phyloP scores from a whole-genome alignment of 2,329 filamentous ascomycete genomes.

The Myriosclerotinia curreyana region DNA sequence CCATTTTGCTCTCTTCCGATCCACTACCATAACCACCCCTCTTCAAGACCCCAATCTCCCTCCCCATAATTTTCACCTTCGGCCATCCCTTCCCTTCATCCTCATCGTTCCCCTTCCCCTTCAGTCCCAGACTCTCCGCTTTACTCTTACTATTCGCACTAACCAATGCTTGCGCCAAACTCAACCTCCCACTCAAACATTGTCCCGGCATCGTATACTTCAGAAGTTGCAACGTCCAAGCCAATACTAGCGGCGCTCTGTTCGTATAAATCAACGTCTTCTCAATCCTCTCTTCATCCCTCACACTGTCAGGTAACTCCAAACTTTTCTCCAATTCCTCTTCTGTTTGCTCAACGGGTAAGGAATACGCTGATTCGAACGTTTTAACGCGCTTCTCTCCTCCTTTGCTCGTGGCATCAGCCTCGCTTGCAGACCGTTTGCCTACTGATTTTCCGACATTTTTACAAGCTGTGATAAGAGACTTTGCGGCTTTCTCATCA shows the following conservation, averaged over 20 bases:
- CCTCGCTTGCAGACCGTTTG: slow-evolving; percentile 30
- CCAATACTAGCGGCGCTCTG: slow-evolving; percentile 75
- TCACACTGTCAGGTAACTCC: slow-evolving; percentile 52
- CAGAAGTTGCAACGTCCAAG: slow-evolving; percentile 71
- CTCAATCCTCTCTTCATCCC: slow-evolving; percentile 58
- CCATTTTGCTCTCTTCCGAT: slow-evolving; percentile 15
- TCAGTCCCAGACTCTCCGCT: slow-evolving; percentile 35
- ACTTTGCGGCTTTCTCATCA: slow-evolving; percentile 38
- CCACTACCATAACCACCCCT: slow-evolving; percentile 61
- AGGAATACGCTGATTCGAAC: slow-evolving; percentile 33
- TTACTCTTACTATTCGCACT: slow-evolving; percentile 76
- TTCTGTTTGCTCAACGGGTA: slow-evolving; percentile 41
- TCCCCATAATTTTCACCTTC: slow-evolving; percentile 63
- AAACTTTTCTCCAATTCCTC: slow-evolving; percentile 62
- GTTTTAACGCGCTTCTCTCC: slow-evolving; percentile 32
- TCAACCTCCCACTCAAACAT: slow-evolving; percentile 77
- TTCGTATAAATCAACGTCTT: slow-evolving; percentile 66
- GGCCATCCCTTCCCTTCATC: slow-evolving; percentile 51
- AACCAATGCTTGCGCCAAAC: slow-evolving; percentile 78
- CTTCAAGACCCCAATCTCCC: slow-evolving; percentile 72
- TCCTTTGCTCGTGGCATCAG: slow-evolving; percentile 22
- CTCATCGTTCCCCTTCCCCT: slow-evolving; percentile 19
- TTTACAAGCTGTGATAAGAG: slow-evolving; percentile 37
- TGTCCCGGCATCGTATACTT: slow-evolving; percentile 84
- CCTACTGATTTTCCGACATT: slow-evolving; percentile 28